Evolutionary conservation across 495 filamentous ascomycete species (phyloP), one percentile per base, ranked within the genome.

Genomic region (Neurospora sp.): DNA sequence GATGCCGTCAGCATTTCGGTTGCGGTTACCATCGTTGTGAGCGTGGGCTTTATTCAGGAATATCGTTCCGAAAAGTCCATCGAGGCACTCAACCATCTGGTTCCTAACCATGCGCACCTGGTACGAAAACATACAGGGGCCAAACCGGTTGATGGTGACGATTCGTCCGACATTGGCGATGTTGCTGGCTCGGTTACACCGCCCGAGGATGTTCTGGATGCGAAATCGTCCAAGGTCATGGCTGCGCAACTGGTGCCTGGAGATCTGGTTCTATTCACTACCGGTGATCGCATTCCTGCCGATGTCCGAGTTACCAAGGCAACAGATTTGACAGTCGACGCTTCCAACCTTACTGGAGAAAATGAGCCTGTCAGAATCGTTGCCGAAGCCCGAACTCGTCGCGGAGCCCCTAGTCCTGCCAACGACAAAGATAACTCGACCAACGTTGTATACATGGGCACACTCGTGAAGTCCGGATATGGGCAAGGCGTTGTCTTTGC

Each of bases 371-470:
- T 97, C 24, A 83, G 86, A 59, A 95, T 98, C 79, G 89, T 87
- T 11, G 82, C 90, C 0, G 88, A 92, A n/a, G 88, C 90, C 10
- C 93, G 74, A 88, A 88, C 81, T 84, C 93, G 79, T 85, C 90
- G 79, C 85, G 71, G 70, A 0, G 31, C 77, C 34, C 72, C 74
- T 2, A 48, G 74, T 15, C 77, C 80, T 11, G 76, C 75, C 39
- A 69, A 74, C 13, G 71, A 73, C n/a, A 77, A 80, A 11, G 79
- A 83, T 19, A 76, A 78, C 31, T 74, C 74, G 34, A 84, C 88
- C 70, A 97, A 97, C 77, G 94, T 99, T 79, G 96, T 95, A 7
- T 98, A 97, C 80, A 98, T 98, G 96, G 96, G 96, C 5, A 99
- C 96, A 7, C 82, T 99, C 72, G 96, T 99, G 7, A 93, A 94